A percentile compares a stretch with the other conserved stretches of the same genome.
Conservation (phyloP, 331 rosid species). For the Rhamnella rubrinervis region DNA sequence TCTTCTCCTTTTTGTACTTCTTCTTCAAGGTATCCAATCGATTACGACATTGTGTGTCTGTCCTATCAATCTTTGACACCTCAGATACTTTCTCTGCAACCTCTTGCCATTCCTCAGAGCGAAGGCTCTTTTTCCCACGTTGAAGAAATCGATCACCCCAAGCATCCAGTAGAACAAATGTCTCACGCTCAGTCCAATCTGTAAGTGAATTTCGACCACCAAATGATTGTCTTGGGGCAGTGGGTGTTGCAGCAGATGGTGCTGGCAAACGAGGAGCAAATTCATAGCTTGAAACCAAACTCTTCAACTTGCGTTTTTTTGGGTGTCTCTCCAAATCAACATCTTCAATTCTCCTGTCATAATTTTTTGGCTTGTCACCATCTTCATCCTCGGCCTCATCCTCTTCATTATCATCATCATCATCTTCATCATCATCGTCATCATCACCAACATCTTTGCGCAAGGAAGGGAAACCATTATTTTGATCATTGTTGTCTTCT, state of each 20-base stretch:
- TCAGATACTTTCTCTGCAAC: conserved; percentile 73
- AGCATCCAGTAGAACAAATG: conserved; percentile 66
- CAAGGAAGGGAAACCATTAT: conserved; percentile 28
- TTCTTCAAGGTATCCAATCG: conserved; percentile 79
- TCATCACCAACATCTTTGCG: conserved; percentile 28
- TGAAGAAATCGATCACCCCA: conserved; percentile 83
- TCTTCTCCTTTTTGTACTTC: conserved; percentile 78
- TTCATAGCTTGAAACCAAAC: conserved; percentile 66
- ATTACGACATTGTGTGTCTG: conserved; percentile 78
- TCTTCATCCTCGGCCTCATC: conserved; percentile 32
- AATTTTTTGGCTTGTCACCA: conserved; percentile 26
- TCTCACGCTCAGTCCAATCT: conserved; percentile 76
- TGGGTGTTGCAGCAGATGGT: conserved; percentile 31
- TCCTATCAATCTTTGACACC: conserved; percentile 61
- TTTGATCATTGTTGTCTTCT: conserved; percentile 40
- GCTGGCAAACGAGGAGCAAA: conserved; percentile 62
- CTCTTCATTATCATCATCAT: conserved; percentile 25
- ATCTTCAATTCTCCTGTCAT: conserved; percentile 35
- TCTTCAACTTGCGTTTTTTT: conserved; percentile 63
- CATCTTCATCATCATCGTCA: conserved; percentile 21
- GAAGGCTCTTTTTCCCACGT: conserved; percentile 76
- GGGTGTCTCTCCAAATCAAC: conserved; percentile 52
- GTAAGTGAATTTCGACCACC: conserved; percentile 67
- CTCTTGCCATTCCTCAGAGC: conserved; percentile 82
- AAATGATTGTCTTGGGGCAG: conserved; percentile 47